phyloP scores from a whole-genome alignment of 495 filamentous ascomycete genomes.

The Aspergillus biplanus region DNA sequence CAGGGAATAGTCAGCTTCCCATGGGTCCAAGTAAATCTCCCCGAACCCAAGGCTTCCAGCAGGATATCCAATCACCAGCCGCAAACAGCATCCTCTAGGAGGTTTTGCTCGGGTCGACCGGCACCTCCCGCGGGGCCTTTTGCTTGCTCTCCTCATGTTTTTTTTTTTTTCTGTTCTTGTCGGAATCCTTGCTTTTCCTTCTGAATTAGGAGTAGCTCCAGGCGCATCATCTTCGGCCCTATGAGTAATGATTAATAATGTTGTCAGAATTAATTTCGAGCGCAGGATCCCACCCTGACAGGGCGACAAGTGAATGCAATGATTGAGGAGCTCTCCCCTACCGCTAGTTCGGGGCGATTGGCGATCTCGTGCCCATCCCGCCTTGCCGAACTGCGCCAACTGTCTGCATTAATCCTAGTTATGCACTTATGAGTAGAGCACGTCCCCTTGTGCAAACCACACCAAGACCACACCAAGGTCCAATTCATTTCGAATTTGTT shows the following conservation, averaged over 20 bases:
- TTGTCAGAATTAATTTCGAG: background rate
- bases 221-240: background rate
- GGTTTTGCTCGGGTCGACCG: conserved; percentile 17
- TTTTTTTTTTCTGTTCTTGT: background rate
- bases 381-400: background rate
- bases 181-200: background rate
- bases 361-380: background rate
- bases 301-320: background rate
- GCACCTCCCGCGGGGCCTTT: conserved; percentile 17
- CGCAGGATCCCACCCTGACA: background rate
- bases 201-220: background rate
- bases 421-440: conserved; percentile 5
- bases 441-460: conserved; percentile 4
- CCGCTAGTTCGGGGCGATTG: background rate
- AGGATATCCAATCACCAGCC: conserved; percentile 17
- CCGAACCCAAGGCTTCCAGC: background rate
- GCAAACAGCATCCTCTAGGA: conserved; percentile 13
- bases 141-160: background rate
- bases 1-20: conserved; percentile 18
- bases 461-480: background rate
- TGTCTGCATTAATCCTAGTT: background rate
- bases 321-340: background rate
- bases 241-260: background rate
- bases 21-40: conserved; percentile 12
- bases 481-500: background rate